Conservation (phyloP, 257 asterid species). For the Solanum dulcamara region DNA sequence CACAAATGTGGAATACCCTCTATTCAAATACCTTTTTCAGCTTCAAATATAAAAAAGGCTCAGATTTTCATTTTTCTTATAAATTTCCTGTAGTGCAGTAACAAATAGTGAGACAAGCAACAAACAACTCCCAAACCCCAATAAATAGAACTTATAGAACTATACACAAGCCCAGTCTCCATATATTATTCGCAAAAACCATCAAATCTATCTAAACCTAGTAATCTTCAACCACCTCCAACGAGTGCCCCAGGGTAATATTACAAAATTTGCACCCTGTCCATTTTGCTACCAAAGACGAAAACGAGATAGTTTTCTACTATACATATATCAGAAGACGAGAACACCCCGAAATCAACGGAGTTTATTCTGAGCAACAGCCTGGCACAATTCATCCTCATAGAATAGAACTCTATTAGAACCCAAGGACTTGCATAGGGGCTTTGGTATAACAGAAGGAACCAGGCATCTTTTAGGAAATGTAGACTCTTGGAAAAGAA, state of each 20-base stretch:
- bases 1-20: background rate
- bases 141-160: background rate
- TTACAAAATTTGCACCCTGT: background rate
- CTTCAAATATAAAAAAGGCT: background rate
- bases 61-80: background rate
- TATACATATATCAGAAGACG: background rate
- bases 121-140: background rate
- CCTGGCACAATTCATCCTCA: constrained; percentile 95
- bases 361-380: constrained; percentile 95
- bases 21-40: background rate
- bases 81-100: background rate
- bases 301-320: background rate
- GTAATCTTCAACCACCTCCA: background rate
- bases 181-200: background rate
- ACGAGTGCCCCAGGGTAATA: background rate
- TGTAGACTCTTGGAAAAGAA: constrained; percentile 68
- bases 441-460: constrained; percentile 58
- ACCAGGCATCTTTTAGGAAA: constrained; percentile 54
- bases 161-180: background rate
- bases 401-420: constrained; percentile 79
- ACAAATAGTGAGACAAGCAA: background rate
- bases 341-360: constrained; percentile 27
- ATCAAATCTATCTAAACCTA: background rate
- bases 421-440: constrained; percentile 70
- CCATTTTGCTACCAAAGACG: background rate